Evolutionary conservation across 768 basidiomycete genomes (phyloP).

Genomic region (Suillus tomentosus): DNA sequence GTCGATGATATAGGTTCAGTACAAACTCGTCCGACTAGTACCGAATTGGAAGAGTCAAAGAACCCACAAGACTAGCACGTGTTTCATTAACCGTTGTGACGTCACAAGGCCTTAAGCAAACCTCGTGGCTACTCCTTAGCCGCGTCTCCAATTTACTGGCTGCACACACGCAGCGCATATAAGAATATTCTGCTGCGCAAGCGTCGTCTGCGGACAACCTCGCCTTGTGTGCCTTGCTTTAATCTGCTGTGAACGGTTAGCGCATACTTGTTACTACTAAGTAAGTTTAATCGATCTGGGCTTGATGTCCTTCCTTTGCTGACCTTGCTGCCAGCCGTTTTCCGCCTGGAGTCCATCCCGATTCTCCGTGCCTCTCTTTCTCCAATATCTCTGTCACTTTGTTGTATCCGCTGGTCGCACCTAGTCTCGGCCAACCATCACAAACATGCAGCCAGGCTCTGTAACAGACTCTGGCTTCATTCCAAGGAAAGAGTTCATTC

Average conservation of each 20-base stretch:
- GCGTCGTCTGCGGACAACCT: constrained; percentile 7
- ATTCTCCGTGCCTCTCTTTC: constrained; percentile 15
- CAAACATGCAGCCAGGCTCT: constrained; percentile 35
- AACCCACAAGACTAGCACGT: background rate
- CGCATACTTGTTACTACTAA: constrained; percentile 1
- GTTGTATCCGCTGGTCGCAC: constrained; percentile 23
- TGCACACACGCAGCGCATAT: constrained; percentile 7
- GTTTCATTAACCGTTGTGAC: constrained; percentile 5
- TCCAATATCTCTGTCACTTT: constrained; percentile 28
- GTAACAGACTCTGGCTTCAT: constrained; percentile 53
- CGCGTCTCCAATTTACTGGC: constrained; percentile 8
- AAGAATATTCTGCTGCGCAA: constrained; percentile 6
- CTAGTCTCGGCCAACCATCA: constrained; percentile 27
- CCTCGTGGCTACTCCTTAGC: constrained; percentile 6
- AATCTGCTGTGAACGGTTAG: constrained; percentile 6
- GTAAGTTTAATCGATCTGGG: constrained; percentile 9
- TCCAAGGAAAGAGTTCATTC: constrained; percentile 74
- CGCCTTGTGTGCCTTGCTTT: constrained; percentile 11
- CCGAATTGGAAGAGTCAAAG: constrained; percentile 1
- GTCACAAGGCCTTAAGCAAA: constrained; percentile 8
- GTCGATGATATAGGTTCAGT: background rate
- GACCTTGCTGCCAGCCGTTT: constrained; percentile 36
- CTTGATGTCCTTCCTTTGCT: constrained; percentile 3
- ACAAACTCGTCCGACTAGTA: background rate
- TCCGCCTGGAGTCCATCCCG: constrained; percentile 40